Base-by-base conservation (phyloP, 331 rosid species). In the Cydonia oblonga region DNA sequence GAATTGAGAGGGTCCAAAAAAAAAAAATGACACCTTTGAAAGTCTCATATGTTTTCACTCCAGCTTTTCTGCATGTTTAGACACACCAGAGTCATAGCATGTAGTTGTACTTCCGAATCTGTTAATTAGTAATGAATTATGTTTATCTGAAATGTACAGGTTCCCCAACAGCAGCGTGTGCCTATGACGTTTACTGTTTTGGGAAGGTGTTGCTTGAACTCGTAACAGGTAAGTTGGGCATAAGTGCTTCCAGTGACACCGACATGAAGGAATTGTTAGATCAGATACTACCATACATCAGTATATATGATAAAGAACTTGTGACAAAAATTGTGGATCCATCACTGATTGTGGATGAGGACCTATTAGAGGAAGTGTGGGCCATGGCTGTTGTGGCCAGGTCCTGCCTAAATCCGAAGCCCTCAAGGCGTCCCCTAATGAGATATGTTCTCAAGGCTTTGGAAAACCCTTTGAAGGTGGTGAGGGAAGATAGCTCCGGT, bases 291-390 rank as follows among this genome's bases (percentile, higher is more conserved):
- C 89, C 96, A 2, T 85, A 60, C 82, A 85, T 93, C 77, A 91
- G 79, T 72, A 86, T 89, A 76, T 79, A 85, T 80, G 96, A 91
- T 83, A 91, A 93, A 87, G 96, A 89, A 73, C 95, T 76, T 4
- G 84, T 91, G 67, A 86, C 87, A 1, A 93, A 89, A 78, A 89
- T 93, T 52, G 79, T 89, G 14, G 98, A 93, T 77, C 97, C 97
- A 1, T 84, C 96, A 57, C 59, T 93, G 75, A 85, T 88, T 13
- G 87, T 93, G 15, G 97, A 91, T 19, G 98, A 93, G 64, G 98
- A 93, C 86, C 78, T 93, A 66, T 74, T 93, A 66, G 98, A 93
- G 84, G 98, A 93, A 85, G 97, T 91, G 40, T 91, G 98, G 98
- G 98, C 97, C 52, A 86, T 93, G 85, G 95, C 98, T 22, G 87